phyloP scores from a whole-genome alignment of 768 basidiomycete genomes.

The Serendipita vermifera region DNA sequence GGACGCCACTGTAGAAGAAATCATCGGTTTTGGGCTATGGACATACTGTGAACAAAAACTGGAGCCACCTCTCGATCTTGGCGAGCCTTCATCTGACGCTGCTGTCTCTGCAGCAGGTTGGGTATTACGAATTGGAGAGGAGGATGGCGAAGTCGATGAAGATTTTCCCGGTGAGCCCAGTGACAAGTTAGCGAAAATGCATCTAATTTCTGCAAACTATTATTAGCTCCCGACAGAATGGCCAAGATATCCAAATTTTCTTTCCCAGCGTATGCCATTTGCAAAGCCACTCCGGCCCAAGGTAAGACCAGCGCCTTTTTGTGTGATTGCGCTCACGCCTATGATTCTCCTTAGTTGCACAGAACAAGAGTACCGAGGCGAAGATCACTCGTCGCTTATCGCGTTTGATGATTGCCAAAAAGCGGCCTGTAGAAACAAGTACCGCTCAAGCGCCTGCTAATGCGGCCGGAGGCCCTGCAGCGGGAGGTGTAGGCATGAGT shows the following conservation, averaged over 20 bases:
- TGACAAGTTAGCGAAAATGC: too few relatives aligned
- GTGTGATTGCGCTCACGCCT: background rate
- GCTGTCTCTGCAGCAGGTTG: slow-evolving; percentile 71
- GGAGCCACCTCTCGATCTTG: slow-evolving; percentile 64
- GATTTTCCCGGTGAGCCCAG: slow-evolving; percentile 98
- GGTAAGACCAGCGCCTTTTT: slow-evolving; percentile 14
- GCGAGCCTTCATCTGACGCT: slow-evolving; percentile 43
- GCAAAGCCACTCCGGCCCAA: slow-evolving; percentile 48
- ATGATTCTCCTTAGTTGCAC: slow-evolving; percentile 34
- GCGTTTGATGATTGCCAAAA: slow-evolving; percentile 46
- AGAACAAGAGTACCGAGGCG: slow-evolving; percentile 67
- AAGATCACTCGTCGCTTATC: slow-evolving; percentile 78
- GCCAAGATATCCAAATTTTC: slow-evolving; percentile 80
- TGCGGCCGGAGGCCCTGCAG: slow-evolving; percentile 26
- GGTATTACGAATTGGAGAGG: slow-evolving; percentile 87
- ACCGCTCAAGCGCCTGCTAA: slow-evolving; percentile 22
- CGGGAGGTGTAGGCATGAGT: slow-evolving; percentile 31
- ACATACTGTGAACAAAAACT: slow-evolving; percentile 86
- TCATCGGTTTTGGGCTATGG: slow-evolving; percentile 85
- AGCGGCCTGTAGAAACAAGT: slow-evolving; percentile 40
- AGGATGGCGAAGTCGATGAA: slow-evolving; percentile 96
- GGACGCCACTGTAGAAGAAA: slow-evolving; percentile 89
- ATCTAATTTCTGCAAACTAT: too few relatives aligned
- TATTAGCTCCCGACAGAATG: slow-evolving; percentile 77
- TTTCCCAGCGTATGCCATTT: slow-evolving; percentile 77